Evolutionary conservation across 148 eudicot genomes (phyloP), one percentile per base, ranked within the genome.

Genomic region (Amaranthus hypochondriacus): DNA sequence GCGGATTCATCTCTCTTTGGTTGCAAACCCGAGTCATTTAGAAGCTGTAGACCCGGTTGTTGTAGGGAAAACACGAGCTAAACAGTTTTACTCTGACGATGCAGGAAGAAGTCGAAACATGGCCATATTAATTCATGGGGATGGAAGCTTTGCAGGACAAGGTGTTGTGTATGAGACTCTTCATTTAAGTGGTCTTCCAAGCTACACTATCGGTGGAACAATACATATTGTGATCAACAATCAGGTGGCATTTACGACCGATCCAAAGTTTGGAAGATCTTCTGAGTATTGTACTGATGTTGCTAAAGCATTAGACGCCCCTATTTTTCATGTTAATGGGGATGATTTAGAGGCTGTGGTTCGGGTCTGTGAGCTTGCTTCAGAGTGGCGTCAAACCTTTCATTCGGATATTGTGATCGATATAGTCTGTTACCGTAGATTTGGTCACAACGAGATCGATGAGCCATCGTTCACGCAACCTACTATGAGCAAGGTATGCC

Each of bases 401-500:
- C 98, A 90, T 81, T 84, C 96, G 48, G 98, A 93, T 90, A 96
- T 89, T 79, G 98, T 93, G 76, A 88, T 93, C 74, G 98, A 90
- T 75, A 87, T 93, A 48, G 87, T 93, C 46, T 93, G 98, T 66
- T 93, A 93, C 73, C 96, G 98, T 80, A 83, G 90, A 74, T 93
- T 90, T 80, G 98, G 98, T 52, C 98, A 93, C 79, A 93, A 93
- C 74, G 98, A 93, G 79, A 89, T 90, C 76, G 98, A 93, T 75
- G 98, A 93, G 78, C 98, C 98, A 49, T 90, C 94, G 69, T 93
- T 93, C 77, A 93, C 98, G 4, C 98, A 90, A 81, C 98, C 98
- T 55, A 84, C 86, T 72, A 93, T 93, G 98, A 87, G 88, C 79
- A 77, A 93, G 98, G 98, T 90, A 57, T 28, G 39, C 39, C 39